Conservation (phyloP, 106 monocot species). For the Acorus gramineus region DNA sequence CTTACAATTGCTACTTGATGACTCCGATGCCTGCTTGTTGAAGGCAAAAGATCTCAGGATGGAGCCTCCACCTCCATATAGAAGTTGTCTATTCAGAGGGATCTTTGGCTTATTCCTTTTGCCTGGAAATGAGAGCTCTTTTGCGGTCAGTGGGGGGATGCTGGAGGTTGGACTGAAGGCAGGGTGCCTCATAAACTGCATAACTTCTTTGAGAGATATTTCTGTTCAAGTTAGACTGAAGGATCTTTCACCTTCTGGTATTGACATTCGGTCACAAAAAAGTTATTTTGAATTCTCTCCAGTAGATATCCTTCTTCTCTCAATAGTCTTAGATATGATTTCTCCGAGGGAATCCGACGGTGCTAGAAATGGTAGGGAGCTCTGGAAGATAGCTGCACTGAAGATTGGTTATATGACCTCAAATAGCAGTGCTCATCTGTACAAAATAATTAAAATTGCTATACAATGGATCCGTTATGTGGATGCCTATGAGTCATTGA, state of each 20-base stretch:
- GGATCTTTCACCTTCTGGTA: slow-evolving; percentile 18
- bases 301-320: slow-evolving; percentile 22
- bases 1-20: slow-evolving; percentile 34
- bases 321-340: slow-evolving; percentile 28
- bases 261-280: slow-evolving; percentile 23
- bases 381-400: slow-evolving; percentile 54
- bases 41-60: slow-evolving; percentile 26
- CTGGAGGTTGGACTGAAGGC: slow-evolving; percentile 40
- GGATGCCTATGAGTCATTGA: slow-evolving; percentile 38
- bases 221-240: background rate
- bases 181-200: slow-evolving; percentile 15
- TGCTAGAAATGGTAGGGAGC: slow-evolving; percentile 33
- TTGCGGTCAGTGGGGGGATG: slow-evolving; percentile 21
- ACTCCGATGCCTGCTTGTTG: slow-evolving; percentile 26
- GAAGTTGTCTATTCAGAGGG: slow-evolving; percentile 27
- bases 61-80: slow-evolving; percentile 20
- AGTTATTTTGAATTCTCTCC: slow-evolving; percentile 31
- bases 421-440: slow-evolving; percentile 15
- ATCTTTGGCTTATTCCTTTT: slow-evolving; percentile 19
- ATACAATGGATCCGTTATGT: slow-evolving; percentile 53
- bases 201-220: slow-evolving; percentile 18
- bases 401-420: slow-evolving; percentile 6
- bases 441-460: slow-evolving; percentile 25
- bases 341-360: slow-evolving; percentile 6
- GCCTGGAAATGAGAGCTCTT: slow-evolving; percentile 16